Evolutionary conservation across 345 rosid species (phyloP).

Genomic region (Pistacia atlantica): DNA sequence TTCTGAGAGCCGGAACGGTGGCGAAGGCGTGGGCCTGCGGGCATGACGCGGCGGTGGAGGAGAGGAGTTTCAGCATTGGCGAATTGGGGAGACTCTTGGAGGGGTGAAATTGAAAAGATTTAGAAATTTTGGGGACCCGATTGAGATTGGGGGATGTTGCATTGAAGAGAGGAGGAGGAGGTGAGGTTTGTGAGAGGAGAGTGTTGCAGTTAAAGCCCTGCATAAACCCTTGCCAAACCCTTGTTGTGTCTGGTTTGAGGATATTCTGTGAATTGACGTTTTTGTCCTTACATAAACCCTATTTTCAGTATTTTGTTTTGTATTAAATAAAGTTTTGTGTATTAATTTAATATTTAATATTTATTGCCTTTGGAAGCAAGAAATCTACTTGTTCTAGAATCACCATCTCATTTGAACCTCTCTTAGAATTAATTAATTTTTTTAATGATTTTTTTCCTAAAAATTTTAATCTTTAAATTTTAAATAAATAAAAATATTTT

Average conservation of each 20-base stretch:
- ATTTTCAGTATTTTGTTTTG: too few species aligned
- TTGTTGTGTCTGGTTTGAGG: conserved; percentile 14
- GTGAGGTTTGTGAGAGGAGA: conserved; percentile 8
- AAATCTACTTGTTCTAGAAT: too few species aligned
- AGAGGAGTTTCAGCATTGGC: conserved; percentile 69
- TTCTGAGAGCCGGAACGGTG: conserved; percentile 32
- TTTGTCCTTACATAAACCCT: conserved; percentile 4
- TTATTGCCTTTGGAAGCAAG: too few species aligned
- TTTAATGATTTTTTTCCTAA: too few species aligned
- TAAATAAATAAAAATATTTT: too few species aligned
- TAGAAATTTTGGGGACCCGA: conserved; percentile 20
- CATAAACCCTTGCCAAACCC: conserved; percentile 71
- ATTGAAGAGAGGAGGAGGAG: conserved; percentile 25
- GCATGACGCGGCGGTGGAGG: conserved; percentile 28
- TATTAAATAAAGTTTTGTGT: not conserved
- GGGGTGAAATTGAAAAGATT: conserved; percentile 8
- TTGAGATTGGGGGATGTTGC: conserved; percentile 20
- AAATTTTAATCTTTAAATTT: too few species aligned
- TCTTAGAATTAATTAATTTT: too few species aligned
- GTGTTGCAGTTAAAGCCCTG: conserved; percentile 20
- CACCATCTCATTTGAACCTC: too few species aligned
- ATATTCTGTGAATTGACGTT: conserved; percentile 8
- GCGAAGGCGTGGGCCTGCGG: conserved; percentile 27
- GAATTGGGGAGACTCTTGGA: conserved; percentile 9
- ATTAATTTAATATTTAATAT: too few species aligned